phyloP scores from a whole-genome alignment of 441 rosid genomes.

The Erodium texanum region DNA sequence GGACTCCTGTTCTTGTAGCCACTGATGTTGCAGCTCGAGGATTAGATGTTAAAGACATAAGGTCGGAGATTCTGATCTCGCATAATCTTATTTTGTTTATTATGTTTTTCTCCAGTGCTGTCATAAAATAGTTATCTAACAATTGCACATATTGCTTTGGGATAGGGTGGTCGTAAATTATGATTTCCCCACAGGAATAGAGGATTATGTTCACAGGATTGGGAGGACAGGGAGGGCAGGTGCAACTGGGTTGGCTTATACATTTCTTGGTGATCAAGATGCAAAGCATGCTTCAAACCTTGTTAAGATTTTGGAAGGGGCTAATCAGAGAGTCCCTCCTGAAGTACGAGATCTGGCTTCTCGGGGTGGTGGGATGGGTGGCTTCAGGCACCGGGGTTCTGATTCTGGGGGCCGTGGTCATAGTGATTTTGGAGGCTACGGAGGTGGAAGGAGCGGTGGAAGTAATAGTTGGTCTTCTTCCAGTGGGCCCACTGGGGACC shows the following conservation, averaged over 20 bases:
- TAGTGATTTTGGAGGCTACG: neutral
- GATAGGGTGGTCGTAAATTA: slow-evolving; percentile 81
- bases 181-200: slow-evolving; percentile 94
- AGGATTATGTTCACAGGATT: slow-evolving; percentile 96
- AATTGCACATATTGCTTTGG: neutral
- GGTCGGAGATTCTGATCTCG: neutral
- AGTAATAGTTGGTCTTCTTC: slow-evolving; percentile 34
- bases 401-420: slow-evolving; percentile 26
- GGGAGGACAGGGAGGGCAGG: slow-evolving; percentile 99
- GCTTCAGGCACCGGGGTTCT: slow-evolving; percentile 65
- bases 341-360: slow-evolving; percentile 83
- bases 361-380: slow-evolving; percentile 57
- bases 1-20: slow-evolving; percentile 12
- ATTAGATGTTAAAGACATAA: slow-evolving; percentile 2
- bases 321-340: slow-evolving; percentile 75
- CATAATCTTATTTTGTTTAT: neutral
- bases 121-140: neutral
- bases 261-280: slow-evolving; percentile 88
- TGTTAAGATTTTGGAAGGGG: slow-evolving; percentile 84
- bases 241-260: slow-evolving; percentile 82
- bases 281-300: slow-evolving; percentile 82
- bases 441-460: neutral
- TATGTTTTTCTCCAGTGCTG: neutral
- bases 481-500: slow-evolving; percentile 39
- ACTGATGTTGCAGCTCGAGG: slow-evolving; percentile 14